Evolutionary conservation across 768 basidiomycete species (phyloP), one percentile per base, ranked within the genome.

Genomic region (Lanmaoa rubissima): DNA sequence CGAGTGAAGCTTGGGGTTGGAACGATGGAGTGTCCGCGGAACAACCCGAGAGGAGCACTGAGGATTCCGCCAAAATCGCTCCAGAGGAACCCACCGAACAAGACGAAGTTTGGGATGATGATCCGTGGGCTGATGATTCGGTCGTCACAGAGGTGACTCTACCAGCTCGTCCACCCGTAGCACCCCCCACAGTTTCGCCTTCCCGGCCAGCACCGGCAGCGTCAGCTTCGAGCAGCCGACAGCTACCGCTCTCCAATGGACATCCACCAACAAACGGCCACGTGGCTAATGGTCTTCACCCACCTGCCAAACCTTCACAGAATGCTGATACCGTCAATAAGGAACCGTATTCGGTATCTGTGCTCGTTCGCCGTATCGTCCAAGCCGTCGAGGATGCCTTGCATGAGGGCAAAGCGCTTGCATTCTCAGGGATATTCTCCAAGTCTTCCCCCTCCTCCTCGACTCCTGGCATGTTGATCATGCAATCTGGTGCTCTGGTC

Each of bases 1-100:
- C 82, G 10, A 75, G 70, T 16, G 84, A 87, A 61, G 83, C 88
- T 1, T 92, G 91, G 90, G 91, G 86, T 3, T 90, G 85, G 85
- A 85, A 89, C 39, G 83, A 83, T 32, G 76, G 70, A 46, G 4
- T 34, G 24, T 41, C 55, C n/a, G 59, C 71, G n/a, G 72, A 63
- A 43, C 70, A 70, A 32, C 56, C 69, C 4, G 51, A 65, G 14
- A 77, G 76, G 16, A 50, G 44, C 5, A 28, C 19, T 24, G 51
- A 55, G 28, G 51, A n/a, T 45, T 57, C 58, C 3, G 13, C 46
- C 1, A 51, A 43, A 10, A 31, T 53, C 13, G 51, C 73, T 7
- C 48, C 66, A 9, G 69, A 70, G 12, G 70, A 60, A 17, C 70
- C 75, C 24, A 65, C 66, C 5, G 63, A 74, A 21, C 81, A 79